phyloP scores from a whole-genome alignment of 202 grass and related monocot genomes.

The Panicum virgatum region DNA sequence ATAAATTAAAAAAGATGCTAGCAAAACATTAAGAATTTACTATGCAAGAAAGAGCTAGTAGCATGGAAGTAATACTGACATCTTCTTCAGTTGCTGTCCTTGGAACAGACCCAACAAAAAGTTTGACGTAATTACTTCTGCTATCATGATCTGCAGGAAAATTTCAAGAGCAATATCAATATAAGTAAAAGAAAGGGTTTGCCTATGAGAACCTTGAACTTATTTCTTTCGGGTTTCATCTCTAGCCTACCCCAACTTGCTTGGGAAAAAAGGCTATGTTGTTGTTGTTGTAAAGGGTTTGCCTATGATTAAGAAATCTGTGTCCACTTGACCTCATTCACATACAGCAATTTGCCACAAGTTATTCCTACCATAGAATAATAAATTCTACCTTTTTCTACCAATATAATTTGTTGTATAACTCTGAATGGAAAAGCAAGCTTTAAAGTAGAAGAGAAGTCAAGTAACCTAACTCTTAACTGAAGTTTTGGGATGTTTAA shows the following conservation, averaged over 20 bases:
- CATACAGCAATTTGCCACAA: conserved; percentile 9
- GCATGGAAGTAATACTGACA: conserved; percentile 52
- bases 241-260: no score
- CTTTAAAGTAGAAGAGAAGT: neutral
- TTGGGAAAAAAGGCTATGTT: no score
- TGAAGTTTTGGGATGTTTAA: neutral
- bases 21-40: conserved; percentile 21
- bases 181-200: conserved; percentile 9
- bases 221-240: no score
- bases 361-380: neutral
- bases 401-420: neutral
- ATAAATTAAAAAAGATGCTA: neutral
- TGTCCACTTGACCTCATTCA: neutral
- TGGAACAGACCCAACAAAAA: conserved; percentile 98
- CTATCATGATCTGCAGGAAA: conserved; percentile 64
- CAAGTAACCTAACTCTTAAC: neutral
- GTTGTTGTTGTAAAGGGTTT: no score
- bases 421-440: neutral
- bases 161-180: conserved; percentile 31
- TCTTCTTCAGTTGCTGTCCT: conserved; percentile 90
- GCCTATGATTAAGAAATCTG: neutral
- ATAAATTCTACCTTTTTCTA: conserved; percentile 3
- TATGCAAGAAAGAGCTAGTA: conserved; percentile 24
- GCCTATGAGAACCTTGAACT: no score
- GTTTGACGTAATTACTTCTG: conserved; percentile 78